phyloP scores from a whole-genome alignment of 2,329 filamentous ascomycete species.

The Microcyclosporella mali region DNA sequence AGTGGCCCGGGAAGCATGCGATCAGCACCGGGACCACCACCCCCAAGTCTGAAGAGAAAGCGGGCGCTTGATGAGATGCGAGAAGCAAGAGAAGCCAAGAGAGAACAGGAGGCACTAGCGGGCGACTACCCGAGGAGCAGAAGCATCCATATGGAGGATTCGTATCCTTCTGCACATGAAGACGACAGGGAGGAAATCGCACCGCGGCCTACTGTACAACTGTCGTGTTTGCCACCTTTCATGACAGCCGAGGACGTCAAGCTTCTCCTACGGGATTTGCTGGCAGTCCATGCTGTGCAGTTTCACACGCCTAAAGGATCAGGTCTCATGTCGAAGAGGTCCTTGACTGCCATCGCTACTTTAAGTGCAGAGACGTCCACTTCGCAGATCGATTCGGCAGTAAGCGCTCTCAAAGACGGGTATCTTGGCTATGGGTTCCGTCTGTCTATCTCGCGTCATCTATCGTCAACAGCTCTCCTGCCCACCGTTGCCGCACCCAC shows the following conservation, averaged over 20 bases:
- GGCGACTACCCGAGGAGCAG: conserved; percentile 7
- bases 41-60: conserved; percentile 30
- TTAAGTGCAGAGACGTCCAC: conserved; percentile 73
- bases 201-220: conserved; percentile 49
- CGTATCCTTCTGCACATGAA: conserved; percentile 2
- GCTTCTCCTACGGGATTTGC: conserved; percentile 17
- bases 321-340: conserved; percentile 50
- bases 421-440: conserved; percentile 83
- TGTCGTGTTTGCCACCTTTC: conserved; percentile 49
- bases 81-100: conserved; percentile 25
- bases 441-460: conserved; percentile 70
- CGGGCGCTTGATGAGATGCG: conserved; percentile 29
- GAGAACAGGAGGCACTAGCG: conserved; percentile 21
- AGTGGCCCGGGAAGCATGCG: conserved; percentile 48
- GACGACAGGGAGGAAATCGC: conserved; percentile 38
- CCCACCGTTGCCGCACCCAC: conserved; percentile 7
- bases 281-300: conserved; percentile 24
- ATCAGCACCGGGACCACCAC: conserved; percentile 33
- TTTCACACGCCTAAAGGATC: conserved; percentile 15
- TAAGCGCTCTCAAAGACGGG: conserved; percentile 71
- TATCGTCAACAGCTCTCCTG: conserved; percentile 55
- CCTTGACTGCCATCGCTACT: conserved; percentile 71
- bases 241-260: conserved; percentile 60
- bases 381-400: conserved; percentile 73
- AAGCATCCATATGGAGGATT: conserved; percentile 26